Evolutionary conservation across 2,329 filamentous ascomycete genomes (phyloP).

Genomic region (Neofusicoccum cordaticola): DNA sequence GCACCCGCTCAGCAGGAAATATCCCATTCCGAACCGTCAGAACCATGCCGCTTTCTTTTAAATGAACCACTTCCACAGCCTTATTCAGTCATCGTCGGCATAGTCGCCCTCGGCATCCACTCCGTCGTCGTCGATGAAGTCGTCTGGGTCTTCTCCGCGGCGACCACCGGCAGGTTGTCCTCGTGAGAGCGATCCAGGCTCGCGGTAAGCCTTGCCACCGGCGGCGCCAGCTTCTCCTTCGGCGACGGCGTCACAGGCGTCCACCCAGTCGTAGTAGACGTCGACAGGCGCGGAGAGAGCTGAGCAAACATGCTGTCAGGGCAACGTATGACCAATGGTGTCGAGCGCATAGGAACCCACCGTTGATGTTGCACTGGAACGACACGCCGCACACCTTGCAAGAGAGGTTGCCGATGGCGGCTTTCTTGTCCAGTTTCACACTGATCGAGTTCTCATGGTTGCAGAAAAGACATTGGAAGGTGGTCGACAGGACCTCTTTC

Average conservation of each 20-base stretch:
- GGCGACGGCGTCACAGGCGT: slow-evolving; percentile 77
- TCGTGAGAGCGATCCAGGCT: neutral
- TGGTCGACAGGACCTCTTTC: slow-evolving; percentile 69
- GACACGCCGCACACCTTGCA: slow-evolving; percentile 93
- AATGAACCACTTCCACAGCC: neutral
- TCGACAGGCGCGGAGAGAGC: slow-evolving; percentile 89
- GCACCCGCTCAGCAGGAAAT: neutral
- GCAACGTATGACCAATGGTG: neutral
- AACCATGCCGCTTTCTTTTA: slow-evolving; percentile 15
- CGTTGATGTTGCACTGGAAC: slow-evolving; percentile 91
- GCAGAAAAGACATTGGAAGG: slow-evolving; percentile 97
- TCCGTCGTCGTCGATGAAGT: slow-evolving; percentile 40
- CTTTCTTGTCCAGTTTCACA: slow-evolving; percentile 92
- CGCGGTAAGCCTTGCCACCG: slow-evolving; percentile 20
- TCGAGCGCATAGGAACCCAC: slow-evolving; percentile 48
- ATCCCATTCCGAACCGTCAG: neutral
- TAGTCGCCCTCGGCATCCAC: slow-evolving; percentile 39
- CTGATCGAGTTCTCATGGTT: slow-evolving; percentile 93
- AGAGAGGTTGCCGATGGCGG: slow-evolving; percentile 76
- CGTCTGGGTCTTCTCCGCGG: slow-evolving; percentile 21
- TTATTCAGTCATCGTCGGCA: slow-evolving; percentile 23
- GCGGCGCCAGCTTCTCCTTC: slow-evolving; percentile 53
- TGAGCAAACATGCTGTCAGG: slow-evolving; percentile 35
- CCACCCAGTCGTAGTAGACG: slow-evolving; percentile 97
- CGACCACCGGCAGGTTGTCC: slow-evolving; percentile 3